These are phyloP conservation scores for Boletus sp. DNA, from an alignment of 768 basidiomycete genomes.

Conservation along the genomic window DNA sequence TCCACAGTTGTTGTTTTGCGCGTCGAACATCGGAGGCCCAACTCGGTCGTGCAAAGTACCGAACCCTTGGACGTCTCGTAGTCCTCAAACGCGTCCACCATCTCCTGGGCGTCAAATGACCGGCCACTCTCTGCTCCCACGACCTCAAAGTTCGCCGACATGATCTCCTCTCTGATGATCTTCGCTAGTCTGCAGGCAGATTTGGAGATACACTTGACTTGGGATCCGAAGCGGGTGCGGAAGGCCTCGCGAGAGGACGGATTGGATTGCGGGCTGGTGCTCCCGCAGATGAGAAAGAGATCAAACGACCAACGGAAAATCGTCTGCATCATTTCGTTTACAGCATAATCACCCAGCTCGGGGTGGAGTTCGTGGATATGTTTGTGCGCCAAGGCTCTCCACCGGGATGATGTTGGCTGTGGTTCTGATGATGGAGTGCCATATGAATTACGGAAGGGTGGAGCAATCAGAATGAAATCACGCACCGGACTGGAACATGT, in stretches of 20 bases:
- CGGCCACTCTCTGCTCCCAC: constrained; percentile 55
- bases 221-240: constrained; percentile 51
- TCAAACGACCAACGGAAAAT: constrained; percentile 71
- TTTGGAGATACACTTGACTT: constrained; percentile 63
- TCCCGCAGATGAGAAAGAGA: constrained; percentile 63
- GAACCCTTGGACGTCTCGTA: constrained; percentile 47
- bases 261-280: constrained; percentile 39
- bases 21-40: constrained; percentile 66
- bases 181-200: constrained; percentile 60
- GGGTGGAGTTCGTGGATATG: constrained; percentile 69
- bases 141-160: constrained; percentile 75
- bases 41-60: constrained; percentile 67
- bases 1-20: constrained; percentile 32
- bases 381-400: constrained; percentile 70
- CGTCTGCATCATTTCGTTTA: constrained; percentile 70
- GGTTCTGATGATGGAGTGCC: constrained; percentile 44
- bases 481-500: constrained; percentile 54
- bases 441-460: constrained; percentile 13
- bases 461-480: constrained; percentile 2
- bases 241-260: constrained; percentile 39
- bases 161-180: constrained; percentile 68
- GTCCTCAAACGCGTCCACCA: constrained; percentile 64
- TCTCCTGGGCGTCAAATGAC: constrained; percentile 46
- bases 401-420: constrained; percentile 74
- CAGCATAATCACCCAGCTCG: constrained; percentile 58